Evolutionary conservation across 1,139 yeast genomes (phyloP).

Genomic region (Hanseniaspora gamundiae): DNA sequence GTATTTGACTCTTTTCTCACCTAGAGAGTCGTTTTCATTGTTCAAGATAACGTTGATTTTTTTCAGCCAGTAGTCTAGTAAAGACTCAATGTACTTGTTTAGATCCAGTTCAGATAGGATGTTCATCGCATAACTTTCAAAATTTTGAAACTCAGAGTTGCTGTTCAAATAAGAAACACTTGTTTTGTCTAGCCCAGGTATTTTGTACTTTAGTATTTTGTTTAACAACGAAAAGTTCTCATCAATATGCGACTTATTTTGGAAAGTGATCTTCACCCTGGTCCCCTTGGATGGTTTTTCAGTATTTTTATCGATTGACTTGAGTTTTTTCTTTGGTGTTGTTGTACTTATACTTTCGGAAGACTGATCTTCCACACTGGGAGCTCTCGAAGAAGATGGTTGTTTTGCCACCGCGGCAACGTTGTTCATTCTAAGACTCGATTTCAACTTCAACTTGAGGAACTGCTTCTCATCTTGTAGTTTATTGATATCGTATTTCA

Average conservation of each 20-base stretch:
- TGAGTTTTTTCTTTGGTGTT: background rate
- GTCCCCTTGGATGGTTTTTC: conserved; percentile 7
- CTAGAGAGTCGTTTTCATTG: background rate
- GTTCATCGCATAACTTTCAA: conserved; percentile 1
- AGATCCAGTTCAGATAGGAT: conserved; percentile 1
- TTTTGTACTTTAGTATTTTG: conserved; percentile 25
- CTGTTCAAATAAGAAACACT: conserved; percentile 39
- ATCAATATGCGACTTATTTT: conserved; percentile 15
- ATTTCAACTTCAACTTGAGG: conserved; percentile 25
- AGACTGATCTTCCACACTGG: too few species aligned
- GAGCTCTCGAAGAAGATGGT: too few species aligned
- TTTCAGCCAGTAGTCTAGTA: conserved; percentile 3
- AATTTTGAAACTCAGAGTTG: conserved; percentile 18
- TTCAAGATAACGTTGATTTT: background rate
- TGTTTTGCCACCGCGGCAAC: background rate
- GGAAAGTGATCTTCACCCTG: conserved; percentile 3
- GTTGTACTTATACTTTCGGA: too few species aligned
- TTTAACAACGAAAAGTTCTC: conserved; percentile 33
- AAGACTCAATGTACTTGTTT: conserved; percentile 3
- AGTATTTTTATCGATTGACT: conserved; percentile 2
- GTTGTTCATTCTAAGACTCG: conserved; percentile 2
- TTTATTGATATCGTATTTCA: conserved; percentile 38
- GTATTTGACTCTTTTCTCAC: conserved; percentile 14
- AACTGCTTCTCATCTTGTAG: conserved; percentile 66
- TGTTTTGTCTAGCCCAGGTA: conserved; percentile 39